Conservation (phyloP, 148 eudicot genomes). For the Chenopodium berlandieri region DNA sequence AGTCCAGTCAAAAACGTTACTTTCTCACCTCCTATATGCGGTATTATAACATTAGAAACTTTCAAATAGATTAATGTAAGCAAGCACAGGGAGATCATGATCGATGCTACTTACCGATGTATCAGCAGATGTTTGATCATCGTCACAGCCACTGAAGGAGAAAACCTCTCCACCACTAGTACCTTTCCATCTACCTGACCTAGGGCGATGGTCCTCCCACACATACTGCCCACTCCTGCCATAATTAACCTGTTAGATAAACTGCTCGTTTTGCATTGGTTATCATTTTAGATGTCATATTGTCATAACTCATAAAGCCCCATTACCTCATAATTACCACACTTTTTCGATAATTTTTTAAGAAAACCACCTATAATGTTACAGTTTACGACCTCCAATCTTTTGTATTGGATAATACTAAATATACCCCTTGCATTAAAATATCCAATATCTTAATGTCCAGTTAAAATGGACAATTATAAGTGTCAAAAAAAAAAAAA, state of each 20-base stretch:
- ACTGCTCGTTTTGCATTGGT: neutral
- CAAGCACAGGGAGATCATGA: neutral
- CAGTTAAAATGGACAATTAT: neutral
- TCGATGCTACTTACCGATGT: conserved; percentile 54
- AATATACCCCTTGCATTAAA: neutral
- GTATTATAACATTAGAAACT: neutral
- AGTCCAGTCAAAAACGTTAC: conserved; percentile 14
- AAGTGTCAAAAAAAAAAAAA: neutral
- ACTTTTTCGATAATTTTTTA: neutral
- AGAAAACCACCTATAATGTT: neutral
- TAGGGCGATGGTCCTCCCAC: conserved; percentile 99
- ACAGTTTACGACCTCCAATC: neutral
- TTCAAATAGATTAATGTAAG: neutral
- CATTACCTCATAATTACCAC: neutral
- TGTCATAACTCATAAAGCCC: neutral
- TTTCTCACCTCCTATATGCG: neutral
- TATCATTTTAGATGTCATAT: neutral
- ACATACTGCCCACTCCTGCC: conserved; percentile 73
- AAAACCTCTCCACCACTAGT: conserved; percentile 86
- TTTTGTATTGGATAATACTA: neutral
- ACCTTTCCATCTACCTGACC: conserved; percentile 90
- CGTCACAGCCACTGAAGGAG: conserved; percentile 98
- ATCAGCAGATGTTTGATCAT: conserved; percentile 91
- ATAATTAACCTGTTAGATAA: conserved; percentile 4
- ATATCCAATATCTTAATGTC: neutral